phyloP scores from a whole-genome alignment of 208 protist species.

The Tritrichomonas foetus region DNA sequence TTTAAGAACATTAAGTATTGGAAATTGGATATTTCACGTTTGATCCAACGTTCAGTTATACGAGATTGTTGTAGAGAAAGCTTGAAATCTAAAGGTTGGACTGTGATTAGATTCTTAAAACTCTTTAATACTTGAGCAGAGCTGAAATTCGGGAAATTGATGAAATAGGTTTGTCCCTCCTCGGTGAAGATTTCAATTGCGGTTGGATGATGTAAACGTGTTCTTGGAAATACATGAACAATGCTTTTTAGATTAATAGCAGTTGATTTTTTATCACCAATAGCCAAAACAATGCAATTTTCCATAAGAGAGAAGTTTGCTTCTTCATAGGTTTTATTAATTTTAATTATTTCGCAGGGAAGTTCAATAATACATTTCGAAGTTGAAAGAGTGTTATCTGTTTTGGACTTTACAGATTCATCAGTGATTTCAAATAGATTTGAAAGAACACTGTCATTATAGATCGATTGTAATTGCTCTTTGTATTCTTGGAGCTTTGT shows the following conservation, averaged over 20 bases:
- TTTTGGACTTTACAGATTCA: too few species aligned
- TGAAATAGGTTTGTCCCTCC: not conserved
- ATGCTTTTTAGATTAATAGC: not conserved
- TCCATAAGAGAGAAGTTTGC: not conserved
- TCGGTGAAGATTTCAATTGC: slow-evolving; percentile 26
- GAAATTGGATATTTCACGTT: slow-evolving; percentile 72
- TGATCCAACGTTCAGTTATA: not conserved
- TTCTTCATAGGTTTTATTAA: not conserved
- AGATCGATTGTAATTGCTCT: not conserved
- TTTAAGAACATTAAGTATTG: slow-evolving; percentile 96
- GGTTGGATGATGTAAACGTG: slow-evolving; percentile 2
- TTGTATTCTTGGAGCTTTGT: not conserved
- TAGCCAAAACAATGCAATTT: not conserved
- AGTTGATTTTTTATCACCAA: not conserved
- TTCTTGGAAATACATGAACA: not conserved
- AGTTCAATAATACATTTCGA: not conserved
- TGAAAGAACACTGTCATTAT: not conserved
- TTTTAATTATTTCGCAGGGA: slow-evolving; percentile 35
- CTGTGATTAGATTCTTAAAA: not conserved
- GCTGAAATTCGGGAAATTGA: not conserved
- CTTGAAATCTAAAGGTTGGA: too few species aligned
- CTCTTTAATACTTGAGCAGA: not conserved
- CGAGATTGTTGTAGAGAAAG: too few species aligned
- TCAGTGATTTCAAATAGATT: too few species aligned
- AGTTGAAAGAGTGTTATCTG: too few species aligned